A percentile compares a stretch with the other conserved stretches of the same genome.
phyloP scores from a whole-genome alignment of 1,284 basidiomycete species.

The Ustilago sp. region DNA sequence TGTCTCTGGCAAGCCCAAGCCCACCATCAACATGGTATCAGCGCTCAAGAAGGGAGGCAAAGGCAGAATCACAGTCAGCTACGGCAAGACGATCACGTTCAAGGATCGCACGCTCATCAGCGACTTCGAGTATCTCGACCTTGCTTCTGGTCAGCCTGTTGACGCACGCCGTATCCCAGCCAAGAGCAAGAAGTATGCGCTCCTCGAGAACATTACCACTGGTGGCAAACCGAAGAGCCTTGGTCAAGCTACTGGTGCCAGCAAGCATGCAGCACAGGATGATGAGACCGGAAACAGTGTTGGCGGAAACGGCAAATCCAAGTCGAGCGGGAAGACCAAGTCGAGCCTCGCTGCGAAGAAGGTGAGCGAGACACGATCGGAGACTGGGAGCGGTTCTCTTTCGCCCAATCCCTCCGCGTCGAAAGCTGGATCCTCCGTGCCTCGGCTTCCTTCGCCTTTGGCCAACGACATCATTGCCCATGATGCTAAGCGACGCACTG shows the following conservation, averaged over 20 bases:
- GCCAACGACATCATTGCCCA: slow-evolving; percentile 45
- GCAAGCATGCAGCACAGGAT: slow-evolving; percentile 8
- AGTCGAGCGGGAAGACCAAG: slow-evolving; percentile 25
- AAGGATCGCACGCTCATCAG: slow-evolving; percentile 71
- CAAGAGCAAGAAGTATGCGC: slow-evolving; percentile 69
- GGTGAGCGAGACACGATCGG: slow-evolving; percentile 16
- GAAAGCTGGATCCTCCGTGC: slow-evolving; percentile 17
- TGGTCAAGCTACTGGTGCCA: slow-evolving; percentile 59
- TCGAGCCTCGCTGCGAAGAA: slow-evolving; percentile 26
- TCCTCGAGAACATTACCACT: slow-evolving; percentile 70
- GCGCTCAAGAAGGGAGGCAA: slow-evolving; percentile 72
- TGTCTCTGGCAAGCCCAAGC: slow-evolving; percentile 38
- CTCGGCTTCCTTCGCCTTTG: slow-evolving; percentile 42
- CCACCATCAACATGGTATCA: slow-evolving; percentile 64
- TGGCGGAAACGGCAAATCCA: slow-evolving; percentile 15
- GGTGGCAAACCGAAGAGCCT: slow-evolving; percentile 69
- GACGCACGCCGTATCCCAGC: slow-evolving; percentile 69
- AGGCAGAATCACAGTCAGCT: slow-evolving; percentile 71
- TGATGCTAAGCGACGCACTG: slow-evolving; percentile 11
- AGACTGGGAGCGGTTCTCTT: slow-evolving; percentile 18
- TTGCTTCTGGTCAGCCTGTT: slow-evolving; percentile 71
- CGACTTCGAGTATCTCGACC: slow-evolving; percentile 71
- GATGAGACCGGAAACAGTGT: slow-evolving; percentile 22
- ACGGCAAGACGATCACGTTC: slow-evolving; percentile 71
- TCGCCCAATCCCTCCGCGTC: slow-evolving; percentile 19